A percentile compares a stretch with the other conserved stretches of the same genome.
These are phyloP conservation scores for Nakaseomyces uthaithaninus DNA, from an alignment of 1,139 yeast species.

Conservation along the genomic window DNA sequence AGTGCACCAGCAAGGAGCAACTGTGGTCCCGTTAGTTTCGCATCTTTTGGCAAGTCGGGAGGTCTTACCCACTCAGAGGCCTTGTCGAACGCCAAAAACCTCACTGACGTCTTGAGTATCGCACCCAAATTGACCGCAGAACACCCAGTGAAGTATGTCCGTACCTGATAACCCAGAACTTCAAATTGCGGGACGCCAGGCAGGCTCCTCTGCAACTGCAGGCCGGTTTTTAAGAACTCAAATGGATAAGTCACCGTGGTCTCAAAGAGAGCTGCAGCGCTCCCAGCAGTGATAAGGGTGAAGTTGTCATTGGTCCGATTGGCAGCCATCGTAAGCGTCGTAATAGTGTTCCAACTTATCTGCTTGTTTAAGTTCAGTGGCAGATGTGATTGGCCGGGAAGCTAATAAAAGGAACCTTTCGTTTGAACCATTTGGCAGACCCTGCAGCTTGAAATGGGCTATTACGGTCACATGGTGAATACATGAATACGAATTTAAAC, in stretches of 20 bases:
- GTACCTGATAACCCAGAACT: slow-evolving; percentile 1
- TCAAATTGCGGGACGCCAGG: slow-evolving; percentile 6
- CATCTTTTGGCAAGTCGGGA: slow-evolving; percentile 36
- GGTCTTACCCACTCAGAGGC: slow-evolving; percentile 65
- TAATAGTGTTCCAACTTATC: too few species aligned
- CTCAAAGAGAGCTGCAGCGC: slow-evolving; percentile 64
- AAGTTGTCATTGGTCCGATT: background rate
- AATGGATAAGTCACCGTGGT: slow-evolving; percentile 74
- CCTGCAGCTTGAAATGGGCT: too few species aligned
- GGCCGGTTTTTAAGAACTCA: slow-evolving; percentile 71
- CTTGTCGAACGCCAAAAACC: slow-evolving; percentile 70
- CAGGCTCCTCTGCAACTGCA: slow-evolving; percentile 45
- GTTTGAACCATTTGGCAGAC: too few species aligned
- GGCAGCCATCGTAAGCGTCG: too few species aligned
- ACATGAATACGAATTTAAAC: too few species aligned
- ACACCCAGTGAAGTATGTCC: slow-evolving; percentile 62
- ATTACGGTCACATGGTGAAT: too few species aligned
- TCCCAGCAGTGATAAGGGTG: slow-evolving; percentile 42
- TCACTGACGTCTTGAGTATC: slow-evolving; percentile 58
- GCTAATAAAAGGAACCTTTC: too few species aligned
- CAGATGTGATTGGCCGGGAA: too few species aligned
- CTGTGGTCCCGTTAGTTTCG: slow-evolving; percentile 59
- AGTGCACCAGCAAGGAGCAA: slow-evolving; percentile 77
- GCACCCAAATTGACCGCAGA: slow-evolving; percentile 75
- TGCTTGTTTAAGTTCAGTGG: too few species aligned